A percentile compares a stretch with the other conserved stretches of the same genome.
phyloP scores from a whole-genome alignment of 495 filamentous ascomycete genomes.

The Tuber magnatum region DNA sequence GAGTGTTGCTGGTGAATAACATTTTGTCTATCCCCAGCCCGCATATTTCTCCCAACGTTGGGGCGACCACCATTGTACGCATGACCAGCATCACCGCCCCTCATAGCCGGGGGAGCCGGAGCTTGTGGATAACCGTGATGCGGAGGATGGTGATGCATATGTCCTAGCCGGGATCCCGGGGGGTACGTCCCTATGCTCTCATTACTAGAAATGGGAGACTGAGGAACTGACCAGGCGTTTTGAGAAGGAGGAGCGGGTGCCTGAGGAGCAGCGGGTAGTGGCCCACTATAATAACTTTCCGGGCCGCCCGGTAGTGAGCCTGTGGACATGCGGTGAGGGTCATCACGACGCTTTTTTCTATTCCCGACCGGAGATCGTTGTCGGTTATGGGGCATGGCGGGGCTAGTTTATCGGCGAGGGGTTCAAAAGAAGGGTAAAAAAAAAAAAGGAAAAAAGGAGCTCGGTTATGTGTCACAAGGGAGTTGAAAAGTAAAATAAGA shows the following conservation, averaged over 20 bases:
- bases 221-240: slow-evolving; percentile 27
- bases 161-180: slow-evolving; percentile 1
- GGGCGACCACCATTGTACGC: slow-evolving; percentile 10
- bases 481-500: neutral
- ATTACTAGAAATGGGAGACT: slow-evolving; percentile 31
- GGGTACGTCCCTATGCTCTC: slow-evolving; percentile 31
- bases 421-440: neutral
- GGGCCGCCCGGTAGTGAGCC: slow-evolving; percentile 23
- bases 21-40: slow-evolving; percentile 22
- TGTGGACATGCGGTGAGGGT: slow-evolving; percentile 33
- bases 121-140: neutral
- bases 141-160: slow-evolving; percentile 8
- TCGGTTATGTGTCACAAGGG: neutral
- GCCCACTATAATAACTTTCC: slow-evolving; percentile 22
- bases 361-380: slow-evolving; percentile 14
- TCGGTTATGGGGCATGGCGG: slow-evolving; percentile 25
- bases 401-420: slow-evolving; percentile 6
- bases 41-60: slow-evolving; percentile 14
- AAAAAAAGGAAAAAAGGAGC: neutral
- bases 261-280: slow-evolving; percentile 30
- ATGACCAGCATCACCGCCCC: slow-evolving; percentile 23
- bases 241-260: slow-evolving; percentile 15
- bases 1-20: slow-evolving; percentile 31
- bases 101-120: slow-evolving; percentile 22
- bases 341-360: slow-evolving; percentile 20